phyloP scores from a whole-genome alignment of 2,329 filamentous ascomycete genomes.

The Scytalidium sp. region DNA sequence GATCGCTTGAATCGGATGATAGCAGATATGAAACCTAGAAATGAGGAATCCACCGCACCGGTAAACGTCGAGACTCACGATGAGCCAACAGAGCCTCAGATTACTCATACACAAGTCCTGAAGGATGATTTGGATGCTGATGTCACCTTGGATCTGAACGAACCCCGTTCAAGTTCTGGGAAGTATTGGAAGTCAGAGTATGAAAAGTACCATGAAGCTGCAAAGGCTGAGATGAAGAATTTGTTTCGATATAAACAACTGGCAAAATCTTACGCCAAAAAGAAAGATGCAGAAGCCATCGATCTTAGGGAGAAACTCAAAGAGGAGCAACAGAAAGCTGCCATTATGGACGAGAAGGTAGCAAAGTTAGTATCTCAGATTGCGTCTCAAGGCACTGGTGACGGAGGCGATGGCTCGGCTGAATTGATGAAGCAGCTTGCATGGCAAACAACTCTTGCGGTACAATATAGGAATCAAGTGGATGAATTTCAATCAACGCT shows the following conservation, averaged over 20 bases:
- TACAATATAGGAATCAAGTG: conserved; percentile 57
- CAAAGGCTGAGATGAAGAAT: conserved; percentile 71
- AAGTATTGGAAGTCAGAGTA: conserved; percentile 80
- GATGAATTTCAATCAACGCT: conserved; percentile 55
- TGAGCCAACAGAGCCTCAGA: not conserved
- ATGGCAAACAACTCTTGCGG: conserved; percentile 54
- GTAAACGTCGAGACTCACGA: not conserved
- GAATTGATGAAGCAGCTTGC: conserved; percentile 51
- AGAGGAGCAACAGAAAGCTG: conserved; percentile 64
- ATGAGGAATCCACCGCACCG: not conserved
- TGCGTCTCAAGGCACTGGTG: conserved; percentile 32
- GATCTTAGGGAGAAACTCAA: conserved; percentile 63
- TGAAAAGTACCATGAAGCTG: conserved; percentile 69
- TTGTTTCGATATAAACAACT: conserved; percentile 77
- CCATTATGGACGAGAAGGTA: conserved; percentile 60
- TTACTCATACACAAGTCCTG: conserved; percentile 9
- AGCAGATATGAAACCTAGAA: not conserved
- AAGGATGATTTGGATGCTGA: conserved; percentile 50
- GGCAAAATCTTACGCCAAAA: conserved; percentile 74
- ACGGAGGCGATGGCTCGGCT: conserved; percentile 41
- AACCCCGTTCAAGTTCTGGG: conserved; percentile 72
- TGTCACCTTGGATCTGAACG: conserved; percentile 66
- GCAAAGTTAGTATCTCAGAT: conserved; percentile 59
- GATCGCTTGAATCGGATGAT: not conserved
- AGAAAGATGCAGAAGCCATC: conserved; percentile 71